A percentile compares a stretch with the other conserved stretches of the same genome.
Conservation (phyloP, 2,329 filamentous ascomycete species). For the Plectosphaerella sp. region DNA sequence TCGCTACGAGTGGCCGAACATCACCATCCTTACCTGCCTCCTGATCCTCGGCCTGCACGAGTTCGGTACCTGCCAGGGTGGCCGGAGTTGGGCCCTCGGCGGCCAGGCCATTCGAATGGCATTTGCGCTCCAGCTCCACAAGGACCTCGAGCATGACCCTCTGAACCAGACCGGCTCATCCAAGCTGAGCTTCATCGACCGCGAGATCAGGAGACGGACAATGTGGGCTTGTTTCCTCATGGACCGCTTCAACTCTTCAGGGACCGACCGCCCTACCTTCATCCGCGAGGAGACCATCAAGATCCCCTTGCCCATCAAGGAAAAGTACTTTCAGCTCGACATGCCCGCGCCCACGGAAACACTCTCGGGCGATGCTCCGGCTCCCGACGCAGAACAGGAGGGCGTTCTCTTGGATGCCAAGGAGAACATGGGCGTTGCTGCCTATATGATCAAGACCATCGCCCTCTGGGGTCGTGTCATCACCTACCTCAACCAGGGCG, state of each 20-base stretch:
- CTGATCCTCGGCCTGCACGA: constrained; percentile 87
- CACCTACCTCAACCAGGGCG: constrained; percentile 85
- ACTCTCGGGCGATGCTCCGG: constrained; percentile 63
- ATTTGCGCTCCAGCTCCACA: constrained; percentile 89
- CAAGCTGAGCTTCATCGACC: constrained; percentile 82
- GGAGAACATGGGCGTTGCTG: constrained; percentile 90
- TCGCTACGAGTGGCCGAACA: constrained; percentile 91
- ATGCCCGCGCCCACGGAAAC: constrained; percentile 85
- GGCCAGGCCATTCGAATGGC: constrained; percentile 97
- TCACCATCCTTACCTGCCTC: constrained; percentile 89
- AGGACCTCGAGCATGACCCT: constrained; percentile 81
- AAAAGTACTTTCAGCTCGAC: constrained; percentile 85
- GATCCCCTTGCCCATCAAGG: constrained; percentile 86
- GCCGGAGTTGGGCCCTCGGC: constrained; percentile 90
- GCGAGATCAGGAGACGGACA: constrained; percentile 84
- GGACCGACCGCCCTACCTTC: constrained; percentile 87
- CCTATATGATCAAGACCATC: constrained; percentile 82
- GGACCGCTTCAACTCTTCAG: constrained; percentile 96
- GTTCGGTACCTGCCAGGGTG: constrained; percentile 95
- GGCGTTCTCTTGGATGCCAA: constrained; percentile 61
- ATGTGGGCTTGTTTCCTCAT: constrained; percentile 99
- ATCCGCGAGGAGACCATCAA: constrained; percentile 85
- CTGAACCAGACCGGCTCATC: constrained; percentile 56
- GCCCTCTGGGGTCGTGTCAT: constrained; percentile 88
- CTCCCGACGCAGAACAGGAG: constrained; percentile 59